Conservation (phyloP, 192 early-diverging fungal species). For the Martensiomyces pterosporus region DNA sequence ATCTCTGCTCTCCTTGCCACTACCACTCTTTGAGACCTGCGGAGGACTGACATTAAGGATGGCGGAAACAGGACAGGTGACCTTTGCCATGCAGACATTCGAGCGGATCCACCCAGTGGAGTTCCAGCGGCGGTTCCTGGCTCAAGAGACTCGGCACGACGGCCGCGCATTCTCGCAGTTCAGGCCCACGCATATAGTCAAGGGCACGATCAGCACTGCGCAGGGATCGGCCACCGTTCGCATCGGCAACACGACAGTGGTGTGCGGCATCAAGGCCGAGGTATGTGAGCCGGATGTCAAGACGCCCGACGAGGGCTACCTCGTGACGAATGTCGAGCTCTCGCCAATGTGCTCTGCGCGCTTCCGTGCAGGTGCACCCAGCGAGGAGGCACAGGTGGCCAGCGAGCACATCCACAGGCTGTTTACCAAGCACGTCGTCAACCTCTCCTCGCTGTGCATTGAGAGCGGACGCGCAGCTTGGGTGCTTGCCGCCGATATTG, state of each 20-base stretch:
- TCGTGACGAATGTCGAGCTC: conserved; percentile 92
- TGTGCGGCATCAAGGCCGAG: conserved; percentile 95
- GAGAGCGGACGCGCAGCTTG: conserved; percentile 76
- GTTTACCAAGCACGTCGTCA: conserved; percentile 38
- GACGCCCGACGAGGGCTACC: conserved; percentile 67
- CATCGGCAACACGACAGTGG: conserved; percentile 81
- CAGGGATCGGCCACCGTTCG: conserved; percentile 84
- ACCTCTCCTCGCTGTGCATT: conserved; percentile 63
- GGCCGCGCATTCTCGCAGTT: conserved; percentile 71
- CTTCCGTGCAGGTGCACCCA: conserved; percentile 81
- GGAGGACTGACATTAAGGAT: conserved; percentile 1
- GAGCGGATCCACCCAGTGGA: conserved; percentile 83
- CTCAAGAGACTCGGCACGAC: conserved; percentile 75
- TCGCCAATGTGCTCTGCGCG: conserved; percentile 84
- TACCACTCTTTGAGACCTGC: too few relatives aligned
- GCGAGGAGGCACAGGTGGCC: conserved; percentile 74
- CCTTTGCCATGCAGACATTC: conserved; percentile 70
- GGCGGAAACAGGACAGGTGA: conserved; percentile 11
- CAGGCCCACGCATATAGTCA: conserved; percentile 54
- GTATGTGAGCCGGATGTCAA: conserved; percentile 74
- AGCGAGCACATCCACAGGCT: conserved; percentile 75
- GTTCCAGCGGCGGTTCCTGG: conserved; percentile 78
- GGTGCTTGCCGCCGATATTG: conserved; percentile 84
- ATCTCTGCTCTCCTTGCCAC: too few relatives aligned
- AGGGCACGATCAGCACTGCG: conserved; percentile 71